Evolutionary conservation across 805 yeast species (phyloP).

Genomic region (Cyberlindnera sargentensis): DNA sequence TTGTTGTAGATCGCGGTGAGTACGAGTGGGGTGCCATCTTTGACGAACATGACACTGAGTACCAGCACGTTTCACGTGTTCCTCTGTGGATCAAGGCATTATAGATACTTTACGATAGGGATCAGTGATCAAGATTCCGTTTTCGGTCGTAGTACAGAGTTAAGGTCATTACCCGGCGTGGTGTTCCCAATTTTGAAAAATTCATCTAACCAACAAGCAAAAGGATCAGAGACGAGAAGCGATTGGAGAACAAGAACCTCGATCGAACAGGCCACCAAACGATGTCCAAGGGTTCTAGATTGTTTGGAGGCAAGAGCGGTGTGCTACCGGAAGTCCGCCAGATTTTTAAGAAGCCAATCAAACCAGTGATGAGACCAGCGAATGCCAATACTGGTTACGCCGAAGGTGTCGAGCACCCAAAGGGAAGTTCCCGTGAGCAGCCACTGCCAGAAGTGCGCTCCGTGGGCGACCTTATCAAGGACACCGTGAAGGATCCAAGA

Average conservation of each 20-base stretch:
- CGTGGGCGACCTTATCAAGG: constrained; percentile 51
- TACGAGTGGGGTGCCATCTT: constrained; percentile 73
- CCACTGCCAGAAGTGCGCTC: constrained; percentile 45
- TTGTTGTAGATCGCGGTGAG: constrained; percentile 68
- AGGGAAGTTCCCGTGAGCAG: constrained; percentile 51
- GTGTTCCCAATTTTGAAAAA: too few species aligned
- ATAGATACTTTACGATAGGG: constrained; percentile 27
- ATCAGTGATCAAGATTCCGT: constrained; percentile 27
- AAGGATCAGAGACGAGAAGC: too few species aligned
- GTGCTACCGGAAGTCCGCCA: constrained; percentile 72
- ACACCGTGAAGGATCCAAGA: constrained; percentile 44
- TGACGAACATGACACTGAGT: constrained; percentile 35
- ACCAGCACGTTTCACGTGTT: constrained; percentile 32
- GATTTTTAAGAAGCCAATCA: constrained; percentile 57
- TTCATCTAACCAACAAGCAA: neutral
- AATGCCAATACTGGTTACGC: constrained; percentile 62
- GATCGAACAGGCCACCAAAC: too few species aligned
- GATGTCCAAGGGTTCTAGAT: constrained; percentile 43
- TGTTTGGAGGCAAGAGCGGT: constrained; percentile 62
- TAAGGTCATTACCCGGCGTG: constrained; percentile 7
- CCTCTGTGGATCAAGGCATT: constrained; percentile 28
- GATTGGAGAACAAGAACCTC: too few species aligned
- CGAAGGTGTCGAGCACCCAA: constrained; percentile 61
- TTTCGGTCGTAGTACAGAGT: neutral
- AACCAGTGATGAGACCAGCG: constrained; percentile 34